Evolutionary conservation across 2,329 filamentous ascomycete species (phyloP).

Genomic region (Orbilia ellipsospora): DNA sequence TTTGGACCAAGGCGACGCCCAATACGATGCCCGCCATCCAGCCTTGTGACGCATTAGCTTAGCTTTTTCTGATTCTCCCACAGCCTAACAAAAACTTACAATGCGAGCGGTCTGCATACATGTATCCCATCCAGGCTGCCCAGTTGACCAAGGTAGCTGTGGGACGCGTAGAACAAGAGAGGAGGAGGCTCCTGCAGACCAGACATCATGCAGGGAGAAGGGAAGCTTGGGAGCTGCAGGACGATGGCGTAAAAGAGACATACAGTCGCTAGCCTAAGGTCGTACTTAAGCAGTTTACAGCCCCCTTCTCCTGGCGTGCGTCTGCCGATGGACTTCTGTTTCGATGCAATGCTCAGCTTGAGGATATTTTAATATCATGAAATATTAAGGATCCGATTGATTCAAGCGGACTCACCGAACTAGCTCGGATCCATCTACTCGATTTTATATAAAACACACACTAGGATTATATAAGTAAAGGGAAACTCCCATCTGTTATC

Average conservation of each 20-base stretch:
- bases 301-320: conserved; percentile 51
- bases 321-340: background rate
- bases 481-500: background rate
- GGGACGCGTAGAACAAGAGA: no score
- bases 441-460: background rate
- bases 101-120: no score
- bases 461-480: background rate
- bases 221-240: background rate
- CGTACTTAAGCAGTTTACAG: conserved; percentile 13
- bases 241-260: background rate
- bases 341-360: conserved; percentile 7
- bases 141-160: background rate
- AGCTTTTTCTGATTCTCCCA: background rate
- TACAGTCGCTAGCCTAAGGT: no score
- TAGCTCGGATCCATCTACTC: background rate
- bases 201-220: conserved; percentile 12
- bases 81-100: no score
- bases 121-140: background rate
- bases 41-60: conserved; percentile 42
- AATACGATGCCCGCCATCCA: conserved; percentile 25
- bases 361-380: background rate
- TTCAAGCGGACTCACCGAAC: conserved; percentile 5
- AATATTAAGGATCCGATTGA: conserved; percentile 12
- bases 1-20: background rate
- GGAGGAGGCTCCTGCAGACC: background rate